phyloP scores from a whole-genome alignment of 169 alveolate species.

The Sarcocystis neurona region DNA sequence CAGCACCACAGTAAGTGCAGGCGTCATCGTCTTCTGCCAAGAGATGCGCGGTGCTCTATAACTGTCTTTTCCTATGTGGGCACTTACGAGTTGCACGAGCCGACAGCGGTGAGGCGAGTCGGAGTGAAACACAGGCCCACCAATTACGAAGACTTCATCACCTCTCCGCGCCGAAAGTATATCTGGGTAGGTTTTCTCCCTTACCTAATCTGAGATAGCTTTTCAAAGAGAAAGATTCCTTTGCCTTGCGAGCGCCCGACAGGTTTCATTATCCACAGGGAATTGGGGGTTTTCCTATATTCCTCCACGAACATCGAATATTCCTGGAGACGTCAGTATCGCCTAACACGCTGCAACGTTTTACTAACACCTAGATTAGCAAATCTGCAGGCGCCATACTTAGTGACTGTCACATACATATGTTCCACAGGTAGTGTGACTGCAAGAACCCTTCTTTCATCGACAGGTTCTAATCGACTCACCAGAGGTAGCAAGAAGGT shows the following conservation, averaged over 20 bases:
- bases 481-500: constrained; percentile 90
- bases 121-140: background rate
- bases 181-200: too few relatives aligned
- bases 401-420: too few relatives aligned
- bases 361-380: too few relatives aligned
- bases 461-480: constrained; percentile 6
- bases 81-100: too few relatives aligned
- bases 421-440: too few relatives aligned
- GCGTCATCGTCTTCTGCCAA: background rate
- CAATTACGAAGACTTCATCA: background rate
- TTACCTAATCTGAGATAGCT: constrained; percentile 84
- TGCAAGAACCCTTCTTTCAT: too few relatives aligned
- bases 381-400: too few relatives aligned
- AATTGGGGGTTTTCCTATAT: constrained; percentile 84
- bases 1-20: too few relatives aligned
- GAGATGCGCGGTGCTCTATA: background rate
- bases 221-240: constrained; percentile 93
- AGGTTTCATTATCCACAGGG: constrained; percentile 96
- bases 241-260: constrained; percentile 93
- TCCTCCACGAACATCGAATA: constrained; percentile 94
- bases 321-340: constrained; percentile 69
- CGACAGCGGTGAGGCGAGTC: background rate
- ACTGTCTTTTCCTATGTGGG: background rate
- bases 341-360: too few relatives aligned
- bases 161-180: too few relatives aligned